phyloP scores from a whole-genome alignment of 1,139 yeast species.

The Taphrina confusa region DNA sequence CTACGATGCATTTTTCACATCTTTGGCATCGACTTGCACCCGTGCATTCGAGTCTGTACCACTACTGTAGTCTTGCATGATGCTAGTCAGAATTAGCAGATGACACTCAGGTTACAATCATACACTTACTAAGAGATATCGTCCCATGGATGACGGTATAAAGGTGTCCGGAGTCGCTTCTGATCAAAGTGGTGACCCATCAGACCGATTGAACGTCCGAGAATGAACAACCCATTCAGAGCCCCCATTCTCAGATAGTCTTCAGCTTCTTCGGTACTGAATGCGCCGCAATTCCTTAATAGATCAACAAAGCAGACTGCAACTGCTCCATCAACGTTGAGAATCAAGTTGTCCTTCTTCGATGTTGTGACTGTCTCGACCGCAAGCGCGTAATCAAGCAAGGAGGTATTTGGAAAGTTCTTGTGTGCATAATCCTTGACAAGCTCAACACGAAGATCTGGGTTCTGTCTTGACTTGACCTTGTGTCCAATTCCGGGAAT shows the following conservation, averaged over 20 bases:
- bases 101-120: too few relatives aligned
- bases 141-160: conserved; percentile 55
- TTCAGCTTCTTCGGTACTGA: conserved; percentile 52
- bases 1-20: conserved; percentile 23
- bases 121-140: conserved; percentile 49
- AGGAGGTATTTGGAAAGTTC: conserved; percentile 51
- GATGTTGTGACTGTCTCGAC: conserved; percentile 55
- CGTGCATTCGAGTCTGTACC: conserved; percentile 18
- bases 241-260: conserved; percentile 53
- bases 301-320: conserved; percentile 53
- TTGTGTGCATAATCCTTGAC: conserved; percentile 53
- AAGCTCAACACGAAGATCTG: conserved; percentile 54
- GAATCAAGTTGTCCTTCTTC: conserved; percentile 53
- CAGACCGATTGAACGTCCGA: conserved; percentile 53
- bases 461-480: conserved; percentile 54
- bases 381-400: conserved; percentile 54
- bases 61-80: conserved; percentile 19
- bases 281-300: conserved; percentile 52
- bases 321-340: conserved; percentile 54
- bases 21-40: conserved; percentile 25
- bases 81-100: too few relatives aligned
- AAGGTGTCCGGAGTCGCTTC: conserved; percentile 53
- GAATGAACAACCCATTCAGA: conserved; percentile 53
- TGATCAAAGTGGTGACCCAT: conserved; percentile 54
- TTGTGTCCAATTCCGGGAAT: conserved; percentile 55